Evolutionary conservation across 345 rosid species (phyloP).

Genomic region (Salix suchowensis): DNA sequence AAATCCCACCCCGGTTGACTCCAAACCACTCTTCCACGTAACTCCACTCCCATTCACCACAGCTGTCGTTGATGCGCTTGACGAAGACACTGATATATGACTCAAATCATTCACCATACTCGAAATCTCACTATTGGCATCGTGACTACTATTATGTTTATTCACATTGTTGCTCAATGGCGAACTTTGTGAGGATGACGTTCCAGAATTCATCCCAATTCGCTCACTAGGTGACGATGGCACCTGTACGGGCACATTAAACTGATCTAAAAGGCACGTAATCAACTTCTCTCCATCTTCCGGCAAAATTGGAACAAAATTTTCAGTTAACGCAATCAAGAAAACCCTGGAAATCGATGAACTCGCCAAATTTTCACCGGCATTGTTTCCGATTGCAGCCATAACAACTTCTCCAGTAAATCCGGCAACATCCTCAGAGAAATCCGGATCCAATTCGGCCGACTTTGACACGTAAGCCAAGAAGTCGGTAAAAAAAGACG

Average conservation of each 20-base stretch:
- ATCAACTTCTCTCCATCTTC: conserved; percentile 69
- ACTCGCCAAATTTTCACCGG: conserved; percentile 40
- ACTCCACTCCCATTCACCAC: conserved; percentile 56
- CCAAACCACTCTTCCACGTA: conserved; percentile 55
- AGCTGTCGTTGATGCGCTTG: conserved; percentile 15
- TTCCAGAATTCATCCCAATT: conserved; percentile 40
- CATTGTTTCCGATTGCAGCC: conserved; percentile 33
- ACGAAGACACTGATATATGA: conserved; percentile 33
- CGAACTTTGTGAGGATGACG: conserved; percentile 70
- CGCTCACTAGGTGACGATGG: conserved; percentile 46
- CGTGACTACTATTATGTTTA: conserved; percentile 15
- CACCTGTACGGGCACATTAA: conserved; percentile 30
- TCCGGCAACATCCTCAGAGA: conserved; percentile 59
- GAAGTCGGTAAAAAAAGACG: conserved; percentile 66
- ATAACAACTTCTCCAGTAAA: conserved; percentile 62
- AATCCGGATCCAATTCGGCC: conserved; percentile 51
- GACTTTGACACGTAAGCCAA: conserved; percentile 51
- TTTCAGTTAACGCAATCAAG: conserved; percentile 60
- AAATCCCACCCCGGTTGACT: conserved; percentile 33
- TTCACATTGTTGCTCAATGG: conserved; percentile 43
- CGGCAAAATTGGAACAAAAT: conserved; percentile 60
- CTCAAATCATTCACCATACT: conserved; percentile 57
- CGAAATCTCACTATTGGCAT: conserved; percentile 32
- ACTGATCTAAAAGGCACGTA: conserved; percentile 60
- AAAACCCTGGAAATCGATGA: conserved; percentile 53